Evolutionary conservation across 352 stramenopile genomes (phyloP).

Genomic region (Phytopythium cucurbitacearum): DNA sequence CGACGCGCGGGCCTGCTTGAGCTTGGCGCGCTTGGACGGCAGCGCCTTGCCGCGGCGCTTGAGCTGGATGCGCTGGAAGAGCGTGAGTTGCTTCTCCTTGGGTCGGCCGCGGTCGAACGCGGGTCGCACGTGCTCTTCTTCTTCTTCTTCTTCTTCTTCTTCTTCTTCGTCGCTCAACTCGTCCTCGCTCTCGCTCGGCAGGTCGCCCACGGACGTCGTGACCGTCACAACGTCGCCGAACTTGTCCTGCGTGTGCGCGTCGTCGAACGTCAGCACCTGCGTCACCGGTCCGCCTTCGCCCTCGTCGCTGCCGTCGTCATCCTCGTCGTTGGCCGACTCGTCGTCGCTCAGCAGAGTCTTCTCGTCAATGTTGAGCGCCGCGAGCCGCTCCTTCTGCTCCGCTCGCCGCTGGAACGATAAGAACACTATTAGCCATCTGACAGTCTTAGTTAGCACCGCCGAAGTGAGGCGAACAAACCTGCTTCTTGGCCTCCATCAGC

Average conservation of each 20-base stretch:
- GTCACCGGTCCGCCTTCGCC: constrained; percentile 35
- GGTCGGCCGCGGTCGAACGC: constrained; percentile 10
- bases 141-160: constrained; percentile 27
- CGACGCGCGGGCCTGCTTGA: constrained; percentile 68
- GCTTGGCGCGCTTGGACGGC: constrained; percentile 78
- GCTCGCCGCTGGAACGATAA: constrained; percentile 38
- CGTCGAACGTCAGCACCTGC: constrained; percentile 74
- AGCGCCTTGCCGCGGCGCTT: constrained; percentile 79
- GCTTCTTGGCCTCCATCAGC: constrained; percentile 75
- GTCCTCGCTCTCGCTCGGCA: constrained; percentile 63
- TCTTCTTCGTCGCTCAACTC: constrained; percentile 51
- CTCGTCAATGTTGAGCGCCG: constrained; percentile 50
- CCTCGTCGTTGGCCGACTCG: constrained; percentile 14
- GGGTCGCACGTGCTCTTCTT: constrained; percentile 8
- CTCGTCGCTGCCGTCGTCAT: constrained; percentile 24
- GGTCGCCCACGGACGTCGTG: constrained; percentile 72
- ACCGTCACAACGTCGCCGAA: constrained; percentile 86
- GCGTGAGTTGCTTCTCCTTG: constrained; percentile 65
- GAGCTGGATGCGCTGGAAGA: constrained; percentile 88
- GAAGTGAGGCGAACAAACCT: constrained; percentile 17
- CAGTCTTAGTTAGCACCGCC: neutral
- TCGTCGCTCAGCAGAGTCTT: constrained; percentile 25
- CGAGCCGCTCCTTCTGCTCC: constrained; percentile 74
- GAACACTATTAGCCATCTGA: neutral
- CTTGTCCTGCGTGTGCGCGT: constrained; percentile 80